A percentile compares a stretch with the other conserved stretches of the same genome.
These are phyloP conservation scores for Amphichorda felina DNA, from an alignment of 2,329 filamentous ascomycete species.

Conservation along the genomic window DNA sequence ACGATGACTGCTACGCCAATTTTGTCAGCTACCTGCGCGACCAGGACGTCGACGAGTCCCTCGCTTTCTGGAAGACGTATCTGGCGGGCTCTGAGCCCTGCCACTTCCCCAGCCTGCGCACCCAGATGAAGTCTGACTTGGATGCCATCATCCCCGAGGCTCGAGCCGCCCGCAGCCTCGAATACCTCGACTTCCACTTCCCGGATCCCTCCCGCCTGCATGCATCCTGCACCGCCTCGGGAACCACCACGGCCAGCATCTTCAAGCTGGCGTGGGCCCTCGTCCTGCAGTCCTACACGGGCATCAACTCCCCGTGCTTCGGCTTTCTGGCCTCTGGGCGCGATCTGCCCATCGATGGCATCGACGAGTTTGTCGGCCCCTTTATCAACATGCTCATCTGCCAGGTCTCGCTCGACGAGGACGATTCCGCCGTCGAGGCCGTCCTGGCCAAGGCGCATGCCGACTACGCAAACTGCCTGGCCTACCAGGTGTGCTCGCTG, in stretches of 20 bases:
- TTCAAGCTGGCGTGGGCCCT: conserved; percentile 11
- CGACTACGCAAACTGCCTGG: too few species aligned
- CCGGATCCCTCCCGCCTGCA: neutral
- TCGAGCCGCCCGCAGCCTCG: neutral
- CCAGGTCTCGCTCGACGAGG: conserved; percentile 22
- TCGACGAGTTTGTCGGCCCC: conserved; percentile 33
- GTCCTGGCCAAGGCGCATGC: too few species aligned
- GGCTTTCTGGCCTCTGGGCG: conserved; percentile 41
- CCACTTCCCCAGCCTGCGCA: conserved; percentile 7
- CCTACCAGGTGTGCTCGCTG: too few species aligned
- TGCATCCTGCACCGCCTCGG: conserved; percentile 1
- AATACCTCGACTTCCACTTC: neutral
- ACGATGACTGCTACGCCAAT: too few species aligned
- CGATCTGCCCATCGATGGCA: conserved; percentile 32
- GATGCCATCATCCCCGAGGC: too few species aligned
- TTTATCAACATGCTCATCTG: conserved; percentile 47
- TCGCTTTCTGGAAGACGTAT: conserved; percentile 10
- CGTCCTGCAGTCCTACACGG: conserved; percentile 22
- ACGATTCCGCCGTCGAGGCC: conserved; percentile 10
- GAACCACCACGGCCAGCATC: conserved; percentile 5
- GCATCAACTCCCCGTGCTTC: conserved; percentile 34
- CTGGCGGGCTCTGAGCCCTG: conserved; percentile 9
- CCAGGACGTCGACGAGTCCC: conserved; percentile 3
- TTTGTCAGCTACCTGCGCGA: conserved; percentile 8
- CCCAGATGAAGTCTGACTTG: too few species aligned